These are phyloP conservation scores for Populus tremula DNA, from an alignment of 345 rosid genomes.

Conservation along the genomic window DNA sequence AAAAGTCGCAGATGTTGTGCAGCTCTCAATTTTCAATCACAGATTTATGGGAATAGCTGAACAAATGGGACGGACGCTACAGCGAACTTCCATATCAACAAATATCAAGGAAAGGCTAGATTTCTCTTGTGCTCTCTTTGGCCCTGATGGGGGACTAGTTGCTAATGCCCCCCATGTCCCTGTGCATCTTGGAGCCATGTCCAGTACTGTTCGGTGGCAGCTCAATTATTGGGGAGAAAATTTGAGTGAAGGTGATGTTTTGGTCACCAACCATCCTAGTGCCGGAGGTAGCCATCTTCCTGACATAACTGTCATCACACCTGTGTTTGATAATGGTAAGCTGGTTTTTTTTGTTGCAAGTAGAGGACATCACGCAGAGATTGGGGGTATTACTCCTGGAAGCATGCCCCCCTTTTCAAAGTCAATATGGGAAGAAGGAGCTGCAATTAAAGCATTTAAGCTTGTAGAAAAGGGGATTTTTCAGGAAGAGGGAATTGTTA, in stretches of 20 bases:
- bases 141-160: constrained; percentile 90
- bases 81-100: constrained; percentile 96
- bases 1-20: constrained; percentile 94
- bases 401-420: constrained; percentile 99
- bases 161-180: constrained; percentile 99
- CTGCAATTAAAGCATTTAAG: constrained; percentile 92
- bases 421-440: constrained; percentile 96
- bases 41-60: constrained; percentile 99
- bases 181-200: constrained; percentile 97
- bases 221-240: constrained; percentile 72
- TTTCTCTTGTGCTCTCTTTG: constrained; percentile 94
- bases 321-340: constrained; percentile 69
- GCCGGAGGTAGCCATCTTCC: constrained; percentile 98
- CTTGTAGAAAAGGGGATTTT: constrained; percentile 78
- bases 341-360: constrained; percentile 98
- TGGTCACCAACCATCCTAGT: constrained; percentile 90
- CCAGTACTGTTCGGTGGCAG: constrained; percentile 92
- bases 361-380: constrained; percentile 98
- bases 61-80: constrained; percentile 96
- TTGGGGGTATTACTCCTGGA: constrained; percentile 98
- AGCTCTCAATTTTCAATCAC: constrained; percentile 88
- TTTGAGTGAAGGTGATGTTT: constrained; percentile 84
- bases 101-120: constrained; percentile 92
- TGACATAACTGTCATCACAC: constrained; percentile 91
- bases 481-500: constrained; percentile 83